Base-by-base conservation (phyloP, 176 grass and related monocot species). In the Otatea glauca region DNA sequence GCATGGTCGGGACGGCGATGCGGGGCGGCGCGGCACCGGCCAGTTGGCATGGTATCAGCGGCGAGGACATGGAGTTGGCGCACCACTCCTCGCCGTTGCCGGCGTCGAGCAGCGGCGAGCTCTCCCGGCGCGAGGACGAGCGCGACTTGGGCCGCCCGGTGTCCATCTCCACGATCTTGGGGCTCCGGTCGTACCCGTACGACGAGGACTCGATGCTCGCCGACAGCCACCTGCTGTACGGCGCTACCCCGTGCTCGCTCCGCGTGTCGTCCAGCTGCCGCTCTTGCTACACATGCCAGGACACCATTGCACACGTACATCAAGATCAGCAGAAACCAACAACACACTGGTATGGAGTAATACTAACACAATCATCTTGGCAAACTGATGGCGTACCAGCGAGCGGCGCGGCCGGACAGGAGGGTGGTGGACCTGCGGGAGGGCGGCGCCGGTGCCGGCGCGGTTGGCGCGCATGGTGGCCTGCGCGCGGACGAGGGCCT, bases 101-200 rank as follows among this genome's bases (percentile, higher is more conserved):
- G 15, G 81, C 71, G 80, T 91, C 88, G 7, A 81, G 65, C 3
- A 86, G 65, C 6, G 90, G 89, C 0, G 90, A 80, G 81, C 88
- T 91, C 7, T 88, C 86, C 55, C 93, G 86, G 6, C 96, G 84
- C 32, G 96, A 99, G 9, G 84, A 89, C 2, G 92, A 95, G 3
- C 93, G 83, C 73, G 93, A 94, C 80, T 82, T 96, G 64, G 96
- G 93, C 20, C 96, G 91, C 11, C 90, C 80, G 9, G 93, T 90
- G 75, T 99, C 96, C 39, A 99, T 90, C 76, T 96, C 96, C 17
- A 99, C 96, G 49, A 96, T 95, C 87, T 99, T 99, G 2, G 96
- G 93, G 86, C 96, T 99, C 81, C 70, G 80, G 75, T 96, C 96
- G 67, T 75, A 96, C 23, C 91, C 96, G 59, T 84, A 87, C 51